These are phyloP conservation scores for Gynochthodes officinalis DNA, from an alignment of 257 asterid species.

Conservation along the genomic window DNA sequence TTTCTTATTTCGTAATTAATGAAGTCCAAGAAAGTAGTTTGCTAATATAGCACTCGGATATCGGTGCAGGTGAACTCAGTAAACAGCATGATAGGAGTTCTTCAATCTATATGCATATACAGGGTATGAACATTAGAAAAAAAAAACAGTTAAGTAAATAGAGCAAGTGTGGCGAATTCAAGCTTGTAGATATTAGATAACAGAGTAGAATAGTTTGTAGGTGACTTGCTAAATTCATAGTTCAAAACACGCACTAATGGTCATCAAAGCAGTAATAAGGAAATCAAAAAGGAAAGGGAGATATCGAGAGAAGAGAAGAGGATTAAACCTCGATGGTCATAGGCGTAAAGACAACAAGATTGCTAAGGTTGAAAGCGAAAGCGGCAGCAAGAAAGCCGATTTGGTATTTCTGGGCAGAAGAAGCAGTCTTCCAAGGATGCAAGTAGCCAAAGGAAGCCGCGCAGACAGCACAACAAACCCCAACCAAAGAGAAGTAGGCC, in stretches of 20 bases:
- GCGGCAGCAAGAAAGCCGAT: constrained; percentile 82
- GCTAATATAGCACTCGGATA: not conserved
- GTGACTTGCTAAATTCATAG: too few relatives aligned
- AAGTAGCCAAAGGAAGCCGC: constrained; percentile 79
- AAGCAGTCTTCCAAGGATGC: constrained; percentile 89
- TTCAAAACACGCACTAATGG: too few relatives aligned
- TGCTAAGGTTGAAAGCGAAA: constrained; percentile 84
- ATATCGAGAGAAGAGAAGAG: constrained; percentile 2
- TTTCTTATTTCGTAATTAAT: not conserved
- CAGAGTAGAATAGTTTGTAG: too few relatives aligned
- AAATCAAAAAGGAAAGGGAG: constrained; percentile 7
- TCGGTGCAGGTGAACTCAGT: not conserved
- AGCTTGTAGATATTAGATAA: too few relatives aligned
- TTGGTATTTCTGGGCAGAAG: constrained; percentile 74
- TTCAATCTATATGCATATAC: not conserved
- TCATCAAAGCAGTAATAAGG: not conserved
- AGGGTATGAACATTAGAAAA: not conserved
- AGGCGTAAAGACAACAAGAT: constrained; percentile 84
- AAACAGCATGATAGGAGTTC: not conserved
- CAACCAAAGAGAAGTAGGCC: constrained; percentile 93
- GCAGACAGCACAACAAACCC: constrained; percentile 86
- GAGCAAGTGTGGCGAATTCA: too few relatives aligned
- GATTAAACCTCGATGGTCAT: constrained; percentile 99
- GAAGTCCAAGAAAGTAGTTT: not conserved
- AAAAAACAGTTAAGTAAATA: too few relatives aligned